Conservation (phyloP, 805 yeast species). For the Zygoascus ofunaensis region DNA sequence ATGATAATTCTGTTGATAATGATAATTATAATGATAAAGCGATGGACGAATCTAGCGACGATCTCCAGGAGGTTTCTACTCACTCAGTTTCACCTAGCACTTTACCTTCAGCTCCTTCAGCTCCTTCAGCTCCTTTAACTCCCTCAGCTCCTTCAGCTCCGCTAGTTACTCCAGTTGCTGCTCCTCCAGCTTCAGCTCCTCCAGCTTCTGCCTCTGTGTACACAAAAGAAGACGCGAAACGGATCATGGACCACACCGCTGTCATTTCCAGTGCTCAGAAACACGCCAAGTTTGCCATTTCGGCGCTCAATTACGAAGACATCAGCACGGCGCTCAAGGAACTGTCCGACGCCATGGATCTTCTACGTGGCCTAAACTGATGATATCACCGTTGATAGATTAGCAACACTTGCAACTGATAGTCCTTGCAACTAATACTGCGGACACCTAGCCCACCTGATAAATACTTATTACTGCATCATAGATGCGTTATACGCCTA, state of each 20-base stretch:
- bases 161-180: slow-evolving; percentile 8
- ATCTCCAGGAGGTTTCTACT: slow-evolving; percentile 1
- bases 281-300: slow-evolving; percentile 62
- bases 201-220: slow-evolving; percentile 8
- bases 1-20: slow-evolving; percentile 5
- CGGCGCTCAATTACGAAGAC: slow-evolving; percentile 67
- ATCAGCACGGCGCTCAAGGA: slow-evolving; percentile 52
- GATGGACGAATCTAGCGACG: background rate
- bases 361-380: slow-evolving; percentile 14
- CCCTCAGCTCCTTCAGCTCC: slow-evolving; percentile 7
- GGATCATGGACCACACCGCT: slow-evolving; percentile 29
- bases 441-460: background rate
- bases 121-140: slow-evolving; percentile 5
- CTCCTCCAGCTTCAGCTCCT: slow-evolving; percentile 10
- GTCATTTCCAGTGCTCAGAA: slow-evolving; percentile 41
- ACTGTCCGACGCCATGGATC: slow-evolving; percentile 40
- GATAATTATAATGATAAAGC: background rate
- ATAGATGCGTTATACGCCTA: no score
- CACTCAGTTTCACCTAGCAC: slow-evolving; percentile 5
- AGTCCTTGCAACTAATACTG: no score
- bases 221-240: slow-evolving; percentile 19
- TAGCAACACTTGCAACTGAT: no score
- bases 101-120: slow-evolving; percentile 5
- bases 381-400: no score
- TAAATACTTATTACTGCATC: background rate